Evolutionary conservation across 2,329 filamentous ascomycete genomes (phyloP).

Genomic region (Aureobasidium sp.): DNA sequence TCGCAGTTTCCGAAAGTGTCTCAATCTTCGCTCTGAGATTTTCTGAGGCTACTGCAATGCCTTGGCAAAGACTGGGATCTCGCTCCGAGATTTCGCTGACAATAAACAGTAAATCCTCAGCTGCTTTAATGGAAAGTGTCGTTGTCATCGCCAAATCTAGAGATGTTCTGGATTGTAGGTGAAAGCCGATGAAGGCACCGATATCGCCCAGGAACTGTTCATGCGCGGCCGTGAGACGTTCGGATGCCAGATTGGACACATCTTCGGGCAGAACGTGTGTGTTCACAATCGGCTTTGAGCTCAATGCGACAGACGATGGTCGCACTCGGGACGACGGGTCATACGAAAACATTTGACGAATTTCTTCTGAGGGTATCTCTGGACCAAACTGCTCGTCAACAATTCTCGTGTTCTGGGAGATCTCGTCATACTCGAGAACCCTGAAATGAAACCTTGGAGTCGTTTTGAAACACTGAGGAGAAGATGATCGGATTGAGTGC

Average conservation of each 20-base stretch:
- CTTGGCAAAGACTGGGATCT: constrained; percentile 60
- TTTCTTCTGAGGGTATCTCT: not conserved
- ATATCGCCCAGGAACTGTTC: constrained; percentile 86
- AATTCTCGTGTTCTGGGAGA: not conserved
- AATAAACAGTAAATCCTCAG: constrained; percentile 69
- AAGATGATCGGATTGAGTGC: not conserved
- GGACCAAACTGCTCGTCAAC: not conserved
- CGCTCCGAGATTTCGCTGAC: constrained; percentile 77
- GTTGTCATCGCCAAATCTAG: constrained; percentile 76
- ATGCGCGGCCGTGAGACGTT: constrained; percentile 70
- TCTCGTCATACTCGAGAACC: not conserved
- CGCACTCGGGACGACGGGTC: not conserved
- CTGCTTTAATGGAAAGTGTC: constrained; percentile 74
- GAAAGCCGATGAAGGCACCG: constrained; percentile 87
- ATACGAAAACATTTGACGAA: not conserved
- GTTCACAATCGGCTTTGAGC: not conserved
- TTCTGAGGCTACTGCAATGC: constrained; percentile 61
- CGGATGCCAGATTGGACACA: constrained; percentile 62
- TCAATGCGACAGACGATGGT: not conserved
- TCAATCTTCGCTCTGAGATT: constrained; percentile 74
- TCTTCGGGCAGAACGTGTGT: not conserved
- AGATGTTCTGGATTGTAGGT: constrained; percentile 86
- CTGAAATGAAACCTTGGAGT: not conserved
- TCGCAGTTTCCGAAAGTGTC: constrained; percentile 72
- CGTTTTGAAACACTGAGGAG: not conserved